Evolutionary conservation across 768 basidiomycete species (phyloP).

Genomic region (Tulasnella sp.): DNA sequence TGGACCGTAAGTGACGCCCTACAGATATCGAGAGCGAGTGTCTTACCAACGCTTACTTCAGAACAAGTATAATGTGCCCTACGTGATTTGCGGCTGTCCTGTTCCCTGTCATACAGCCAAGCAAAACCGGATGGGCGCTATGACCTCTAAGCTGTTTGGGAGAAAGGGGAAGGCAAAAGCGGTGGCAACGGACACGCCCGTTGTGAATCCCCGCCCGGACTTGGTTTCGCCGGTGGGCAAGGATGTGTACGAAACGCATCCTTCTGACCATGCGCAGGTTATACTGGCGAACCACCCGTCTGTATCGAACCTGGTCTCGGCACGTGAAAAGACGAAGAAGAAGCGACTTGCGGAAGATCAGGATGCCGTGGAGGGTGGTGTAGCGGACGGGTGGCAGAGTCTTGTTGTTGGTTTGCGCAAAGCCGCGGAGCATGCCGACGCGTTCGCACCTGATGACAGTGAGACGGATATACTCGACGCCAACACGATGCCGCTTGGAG

Average conservation of each 20-base stretch:
- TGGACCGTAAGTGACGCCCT: conserved; percentile 31
- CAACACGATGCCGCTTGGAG: no score
- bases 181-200: not conserved
- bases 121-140: not conserved
- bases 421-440: no score
- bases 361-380: not conserved
- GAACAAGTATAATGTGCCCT: conserved; percentile 38
- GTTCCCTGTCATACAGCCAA: conserved; percentile 19
- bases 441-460: no score
- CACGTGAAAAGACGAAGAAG: not conserved
- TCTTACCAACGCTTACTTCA: conserved; percentile 15
- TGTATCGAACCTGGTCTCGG: not conserved
- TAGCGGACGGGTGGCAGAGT: not conserved
- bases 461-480: no score
- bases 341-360: not conserved
- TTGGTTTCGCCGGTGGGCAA: conserved; percentile 15
- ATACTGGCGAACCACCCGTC: not conserved
- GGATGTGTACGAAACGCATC: conserved; percentile 18
- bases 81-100: conserved; percentile 50
- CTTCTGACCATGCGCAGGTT: conserved; percentile 18
- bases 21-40: not conserved
- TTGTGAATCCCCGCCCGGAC: conserved; percentile 17
- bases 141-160: not conserved
- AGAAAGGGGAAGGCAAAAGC: not conserved
- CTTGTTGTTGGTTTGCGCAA: no score